phyloP scores from a whole-genome alignment of 768 basidiomycete species.

The Kondoa malvinella region DNA sequence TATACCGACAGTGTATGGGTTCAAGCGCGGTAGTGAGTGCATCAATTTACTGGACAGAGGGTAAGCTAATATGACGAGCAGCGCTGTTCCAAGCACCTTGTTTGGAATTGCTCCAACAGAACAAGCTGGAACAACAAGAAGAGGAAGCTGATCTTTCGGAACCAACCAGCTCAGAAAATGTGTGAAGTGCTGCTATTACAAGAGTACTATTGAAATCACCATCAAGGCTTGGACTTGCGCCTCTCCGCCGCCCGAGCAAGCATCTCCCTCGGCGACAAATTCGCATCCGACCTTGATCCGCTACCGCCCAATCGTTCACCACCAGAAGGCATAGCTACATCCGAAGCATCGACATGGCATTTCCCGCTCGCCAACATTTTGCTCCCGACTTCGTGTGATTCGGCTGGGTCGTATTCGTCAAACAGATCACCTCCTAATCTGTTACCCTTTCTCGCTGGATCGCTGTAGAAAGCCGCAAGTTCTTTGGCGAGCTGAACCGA shows the following conservation, averaged over 20 bases:
- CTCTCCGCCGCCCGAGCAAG: neutral
- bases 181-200: neutral
- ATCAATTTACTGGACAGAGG: too few relatives aligned
- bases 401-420: neutral
- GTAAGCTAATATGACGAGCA: neutral
- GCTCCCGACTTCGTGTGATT: neutral
- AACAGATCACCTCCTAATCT: neutral
- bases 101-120: neutral
- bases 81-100: neutral
- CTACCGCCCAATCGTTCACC: conserved; percentile 6
- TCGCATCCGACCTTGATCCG: conserved; percentile 16
- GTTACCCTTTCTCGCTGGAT: neutral
- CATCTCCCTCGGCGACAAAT: neutral
- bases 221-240: neutral
- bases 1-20: conserved; percentile 7
- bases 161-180: neutral
- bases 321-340: neutral
- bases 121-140: neutral
- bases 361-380: neutral
- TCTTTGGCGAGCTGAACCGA: conserved; percentile 2
- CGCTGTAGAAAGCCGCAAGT: neutral
- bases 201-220: neutral
- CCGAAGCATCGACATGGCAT: neutral
- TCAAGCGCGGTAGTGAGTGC: neutral
- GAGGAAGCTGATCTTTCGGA: neutral